Base-by-base conservation (phyloP, 176 grass and related monocot genomes). In the Oryza meyeriana region DNA sequence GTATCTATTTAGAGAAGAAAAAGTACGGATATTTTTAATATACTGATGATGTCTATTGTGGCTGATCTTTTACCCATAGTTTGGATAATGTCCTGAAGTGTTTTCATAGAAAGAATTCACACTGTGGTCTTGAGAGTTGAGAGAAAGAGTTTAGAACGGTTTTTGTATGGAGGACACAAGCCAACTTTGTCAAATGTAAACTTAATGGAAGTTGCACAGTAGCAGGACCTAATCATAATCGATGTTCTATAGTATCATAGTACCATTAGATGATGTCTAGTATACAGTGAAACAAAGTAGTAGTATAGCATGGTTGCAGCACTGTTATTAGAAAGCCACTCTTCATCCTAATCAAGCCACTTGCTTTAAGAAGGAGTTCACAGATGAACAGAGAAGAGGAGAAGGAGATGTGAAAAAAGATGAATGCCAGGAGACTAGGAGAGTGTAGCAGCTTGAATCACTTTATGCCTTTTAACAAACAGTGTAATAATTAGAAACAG, bases 311-410 rank as follows among this genome's bases (percentile, higher is more conserved):
- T 55, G 48, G 18, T 55, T 20, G 17, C 4, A 55, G 48, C 2
- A 22, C 48, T 55, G 48, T 55, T 18, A 55, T 22, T 17, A 48
- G 16, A 48, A 48, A 48, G 45, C 14, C 45, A 42, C 11, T 14
- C 41, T 1, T 48, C 45, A 36, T 6, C n/a, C n/a, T 48, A 36
- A 2, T 45, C 42, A 85, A 85, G 75, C 66, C 17, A 2, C 52
- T 20, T 78, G 41, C 76, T 79, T 86, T 86, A 62, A 80, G 61
- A 86, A 86, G 74, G 80, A 66, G 59, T 12, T 79, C 81, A 68
- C 75, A 33, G 69, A 66, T 14, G n/a, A 79, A 74, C 75, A 79
- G 25, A 50, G 3, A 40, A 13, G 1, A 42, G 32, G 65, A 41
- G 6, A 16, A 0, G 13, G 4, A 2, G 1, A 3, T 5, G 3